phyloP scores from a whole-genome alignment of 352 stramenopile genomes.

The Globisporangium sylvaticum region DNA sequence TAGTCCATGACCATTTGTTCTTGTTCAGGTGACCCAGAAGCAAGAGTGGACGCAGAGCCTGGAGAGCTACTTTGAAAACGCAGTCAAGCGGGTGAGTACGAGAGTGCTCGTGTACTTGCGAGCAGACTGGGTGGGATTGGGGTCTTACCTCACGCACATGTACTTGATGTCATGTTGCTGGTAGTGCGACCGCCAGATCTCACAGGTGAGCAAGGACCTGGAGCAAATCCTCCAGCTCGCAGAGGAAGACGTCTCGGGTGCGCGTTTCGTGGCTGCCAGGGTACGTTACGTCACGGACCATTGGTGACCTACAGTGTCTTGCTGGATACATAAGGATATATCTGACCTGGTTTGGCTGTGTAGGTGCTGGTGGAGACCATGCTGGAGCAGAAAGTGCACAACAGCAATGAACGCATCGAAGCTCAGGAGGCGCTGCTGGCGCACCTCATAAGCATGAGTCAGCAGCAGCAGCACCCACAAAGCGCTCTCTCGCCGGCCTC shows the following conservation, averaged over 20 bases:
- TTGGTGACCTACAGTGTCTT: not conserved
- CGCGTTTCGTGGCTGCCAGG: constrained; percentile 54
- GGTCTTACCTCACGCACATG: not conserved
- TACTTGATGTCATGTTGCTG: not conserved
- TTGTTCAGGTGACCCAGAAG: constrained; percentile 12
- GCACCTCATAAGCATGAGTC: not conserved
- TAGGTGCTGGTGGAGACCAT: constrained; percentile 55
- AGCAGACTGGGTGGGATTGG: not conserved
- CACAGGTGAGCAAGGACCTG: constrained; percentile 28
- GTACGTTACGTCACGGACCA: constrained; percentile 9
- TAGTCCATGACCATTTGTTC: not conserved
- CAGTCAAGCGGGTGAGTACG: constrained; percentile 18
- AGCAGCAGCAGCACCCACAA: not conserved
- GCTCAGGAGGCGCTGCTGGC: constrained; percentile 30
- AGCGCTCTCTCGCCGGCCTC: not conserved
- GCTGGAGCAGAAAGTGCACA: constrained; percentile 57
- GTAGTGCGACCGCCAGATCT: constrained; percentile 55
- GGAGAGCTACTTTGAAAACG: constrained; percentile 31
- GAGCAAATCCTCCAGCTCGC: constrained; percentile 44
- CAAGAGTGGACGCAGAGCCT: constrained; percentile 27
- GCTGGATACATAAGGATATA: too few relatives aligned
- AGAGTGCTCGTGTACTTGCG: not conserved
- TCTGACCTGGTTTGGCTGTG: not conserved
- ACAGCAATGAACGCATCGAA: constrained; percentile 33
- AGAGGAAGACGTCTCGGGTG: constrained; percentile 32